Conservation (phyloP, 139 green algal species). For the Dunaliella primolecta region DNA sequence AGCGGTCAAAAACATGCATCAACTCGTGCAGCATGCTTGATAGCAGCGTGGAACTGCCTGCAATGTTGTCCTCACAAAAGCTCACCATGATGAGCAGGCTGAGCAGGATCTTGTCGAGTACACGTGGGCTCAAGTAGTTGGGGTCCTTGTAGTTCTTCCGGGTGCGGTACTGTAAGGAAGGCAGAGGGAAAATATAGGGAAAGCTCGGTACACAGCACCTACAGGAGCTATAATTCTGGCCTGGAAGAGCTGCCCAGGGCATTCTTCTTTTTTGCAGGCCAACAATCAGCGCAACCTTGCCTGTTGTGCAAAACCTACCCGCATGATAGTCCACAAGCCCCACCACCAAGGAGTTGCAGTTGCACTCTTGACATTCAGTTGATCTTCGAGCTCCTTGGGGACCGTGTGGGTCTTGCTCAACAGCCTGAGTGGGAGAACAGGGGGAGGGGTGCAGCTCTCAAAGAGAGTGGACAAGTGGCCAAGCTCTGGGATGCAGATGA, state of each 20-base stretch:
- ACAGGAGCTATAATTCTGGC: no score
- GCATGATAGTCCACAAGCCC: constrained; percentile 57
- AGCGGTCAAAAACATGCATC: background rate
- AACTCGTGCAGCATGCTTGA: no score
- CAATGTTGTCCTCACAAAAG: background rate
- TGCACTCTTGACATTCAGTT: constrained; percentile 51
- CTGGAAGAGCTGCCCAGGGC: no score
- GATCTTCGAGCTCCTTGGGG: constrained; percentile 20
- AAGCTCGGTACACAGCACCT: background rate
- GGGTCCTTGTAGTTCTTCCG: constrained; percentile 28
- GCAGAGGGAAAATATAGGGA: background rate
- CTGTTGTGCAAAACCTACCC: constrained; percentile 34
- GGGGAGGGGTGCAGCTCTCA: constrained; percentile 10
- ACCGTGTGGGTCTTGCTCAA: constrained; percentile 10
- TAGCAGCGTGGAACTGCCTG: no score
- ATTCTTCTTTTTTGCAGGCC: background rate
- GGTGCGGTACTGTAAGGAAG: constrained; percentile 35
- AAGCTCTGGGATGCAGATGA: background rate
- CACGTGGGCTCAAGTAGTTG: constrained; percentile 64
- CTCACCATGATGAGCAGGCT: constrained; percentile 23
- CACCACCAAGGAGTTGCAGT: constrained; percentile 77
- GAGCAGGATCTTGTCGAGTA: constrained; percentile 71
- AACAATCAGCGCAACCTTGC: no score
- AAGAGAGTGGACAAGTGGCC: constrained; percentile 32
- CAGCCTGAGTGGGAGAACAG: no score